Evolutionary conservation across 2,329 filamentous ascomycete genomes (phyloP), one percentile per base, ranked within the genome.

Genomic region (Lizonia empirigonia): DNA sequence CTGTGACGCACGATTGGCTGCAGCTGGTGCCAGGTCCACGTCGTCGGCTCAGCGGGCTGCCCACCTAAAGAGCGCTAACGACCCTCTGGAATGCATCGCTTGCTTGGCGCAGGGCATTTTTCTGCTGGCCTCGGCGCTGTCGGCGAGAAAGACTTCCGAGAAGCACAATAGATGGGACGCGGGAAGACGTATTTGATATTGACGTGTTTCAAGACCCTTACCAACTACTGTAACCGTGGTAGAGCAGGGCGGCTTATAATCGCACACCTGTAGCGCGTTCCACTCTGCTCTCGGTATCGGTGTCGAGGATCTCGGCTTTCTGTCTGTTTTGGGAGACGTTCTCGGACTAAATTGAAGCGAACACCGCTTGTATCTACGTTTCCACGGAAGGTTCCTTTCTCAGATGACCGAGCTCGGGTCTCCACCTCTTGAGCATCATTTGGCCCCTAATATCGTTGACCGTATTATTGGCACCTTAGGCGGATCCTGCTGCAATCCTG

Each of bases 171-270:
- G 24, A 30, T 18, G 35, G 37, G 16, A 32, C 9, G 45, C 30
- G 34, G 44, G 34, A 48, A 35, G 32, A 35, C 18, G 35, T 27
- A 53, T 48, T 45, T 45, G 50, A 37, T 53, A 53, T 49, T 49
- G 50, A 53, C 45, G 29, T 53, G 50, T 53, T 53, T 53, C 50
- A 53, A 26, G 32, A 53, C 20, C 50, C 39, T 39, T 42, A 37
- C 38, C 45, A 33, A 52, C 37, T 52, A 52, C 32, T 46, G 42
- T 44, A 35, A 42, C 44, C 32, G 44, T 46, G 37, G 42, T 38
- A 46, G 32, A 38, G 42, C 35, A 40, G 23, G 19, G 40, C 40
- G 47, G 40, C 36, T 37, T 33, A 32, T 20, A 35, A 36, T 32
- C 20, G 53, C 30, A 42, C 19, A 32, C 23, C 27, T 46, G 49